Conservation (phyloP, 2,329 filamentous ascomycete genomes). For the Parastagonospora avenae region DNA sequence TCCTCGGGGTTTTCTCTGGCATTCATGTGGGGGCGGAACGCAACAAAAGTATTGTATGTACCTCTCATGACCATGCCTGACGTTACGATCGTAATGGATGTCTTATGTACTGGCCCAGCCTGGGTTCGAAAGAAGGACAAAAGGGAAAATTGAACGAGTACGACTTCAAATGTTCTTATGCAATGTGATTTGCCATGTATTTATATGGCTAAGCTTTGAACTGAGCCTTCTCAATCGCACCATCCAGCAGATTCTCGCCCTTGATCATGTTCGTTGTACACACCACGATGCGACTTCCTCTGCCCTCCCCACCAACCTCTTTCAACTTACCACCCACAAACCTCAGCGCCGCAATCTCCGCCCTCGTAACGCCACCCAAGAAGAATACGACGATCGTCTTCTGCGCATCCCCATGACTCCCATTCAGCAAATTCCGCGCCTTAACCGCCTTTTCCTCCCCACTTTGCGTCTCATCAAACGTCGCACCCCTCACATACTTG, state of each 20-base stretch:
- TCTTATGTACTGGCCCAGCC: constrained; percentile 23
- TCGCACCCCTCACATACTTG: constrained; percentile 84
- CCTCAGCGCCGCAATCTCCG: constrained; percentile 90
- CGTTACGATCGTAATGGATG: constrained; percentile 31
- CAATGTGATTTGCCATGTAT: background rate
- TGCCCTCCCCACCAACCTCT: constrained; percentile 70
- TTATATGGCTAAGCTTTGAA: constrained; percentile 27
- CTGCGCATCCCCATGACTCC: constrained; percentile 56
- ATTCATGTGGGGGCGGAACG: constrained; percentile 21
- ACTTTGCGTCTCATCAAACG: constrained; percentile 90
- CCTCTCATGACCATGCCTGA: constrained; percentile 38
- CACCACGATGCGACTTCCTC: constrained; percentile 82
- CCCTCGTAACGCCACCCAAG: constrained; percentile 93
- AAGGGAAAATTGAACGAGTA: constrained; percentile 24
- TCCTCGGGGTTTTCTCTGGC: constrained; percentile 29
- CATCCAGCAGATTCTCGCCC: constrained; percentile 86
- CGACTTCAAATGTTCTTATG: background rate
- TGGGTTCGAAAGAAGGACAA: constrained; percentile 13
- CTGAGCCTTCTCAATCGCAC: constrained; percentile 72
- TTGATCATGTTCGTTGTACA: constrained; percentile 91
- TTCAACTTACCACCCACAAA: constrained; percentile 78
- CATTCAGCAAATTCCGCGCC: constrained; percentile 80
- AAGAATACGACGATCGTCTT: constrained; percentile 98
- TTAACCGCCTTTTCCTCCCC: constrained; percentile 92
- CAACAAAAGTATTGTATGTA: constrained; percentile 32